phyloP scores from a whole-genome alignment of 345 rosid species.

The Carallia pectinifolia region DNA sequence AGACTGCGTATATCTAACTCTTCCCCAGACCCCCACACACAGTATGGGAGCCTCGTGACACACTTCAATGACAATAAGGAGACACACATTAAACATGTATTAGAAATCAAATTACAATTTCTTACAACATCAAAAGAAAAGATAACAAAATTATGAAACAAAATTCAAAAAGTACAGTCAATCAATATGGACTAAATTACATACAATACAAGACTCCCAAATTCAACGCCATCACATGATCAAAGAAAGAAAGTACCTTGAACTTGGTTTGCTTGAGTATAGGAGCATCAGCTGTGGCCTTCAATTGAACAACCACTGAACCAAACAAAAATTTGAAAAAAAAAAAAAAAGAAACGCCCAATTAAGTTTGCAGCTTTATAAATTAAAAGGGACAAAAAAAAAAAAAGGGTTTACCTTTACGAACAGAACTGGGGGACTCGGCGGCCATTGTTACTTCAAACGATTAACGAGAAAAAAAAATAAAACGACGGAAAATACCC shows the following conservation, averaged over 20 bases:
- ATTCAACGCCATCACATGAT: too few species aligned
- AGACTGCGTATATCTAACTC: too few species aligned
- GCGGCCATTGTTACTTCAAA: slow-evolving; percentile 30
- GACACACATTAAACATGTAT: neutral
- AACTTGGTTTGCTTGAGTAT: slow-evolving; percentile 80
- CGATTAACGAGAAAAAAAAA: neutral
- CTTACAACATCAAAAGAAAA: neutral
- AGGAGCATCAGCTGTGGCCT: slow-evolving; percentile 67
- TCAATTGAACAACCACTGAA: slow-evolving; percentile 60
- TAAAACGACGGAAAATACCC: neutral
- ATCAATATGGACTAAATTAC: neutral
- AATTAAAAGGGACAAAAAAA: neutral
- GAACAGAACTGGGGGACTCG: slow-evolving; percentile 45
- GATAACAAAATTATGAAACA: neutral
- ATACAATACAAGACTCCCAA: neutral
- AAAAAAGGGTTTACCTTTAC: slow-evolving; percentile 36
- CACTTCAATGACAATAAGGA: neutral
- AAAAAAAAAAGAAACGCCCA: neutral
- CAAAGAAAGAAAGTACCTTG: slow-evolving; percentile 46
- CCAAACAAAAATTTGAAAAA: slow-evolving; percentile 11
- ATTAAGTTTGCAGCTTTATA: neutral
- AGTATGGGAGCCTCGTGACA: too few species aligned
- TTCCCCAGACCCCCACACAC: too few species aligned
- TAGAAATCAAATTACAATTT: neutral
- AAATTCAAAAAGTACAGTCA: slow-evolving; percentile 1